Percentiles rank a stretch among this genome's conserved stretches.
These are phyloP conservation scores for Casuarina cunninghamiana DNA, from an alignment of 306 rosid genomes.

Conservation along the genomic window DNA sequence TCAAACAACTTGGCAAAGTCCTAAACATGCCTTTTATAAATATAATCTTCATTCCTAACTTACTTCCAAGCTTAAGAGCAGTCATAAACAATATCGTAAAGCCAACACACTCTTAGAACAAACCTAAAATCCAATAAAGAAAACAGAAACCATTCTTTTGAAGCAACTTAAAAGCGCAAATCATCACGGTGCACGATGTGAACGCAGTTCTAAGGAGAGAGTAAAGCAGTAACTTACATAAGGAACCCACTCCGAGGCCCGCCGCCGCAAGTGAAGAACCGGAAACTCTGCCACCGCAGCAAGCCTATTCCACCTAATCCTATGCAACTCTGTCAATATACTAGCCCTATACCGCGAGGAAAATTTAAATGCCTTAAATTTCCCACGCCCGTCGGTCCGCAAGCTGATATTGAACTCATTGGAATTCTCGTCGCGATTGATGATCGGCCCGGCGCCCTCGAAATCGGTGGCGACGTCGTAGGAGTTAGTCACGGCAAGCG, in stretches of 20 bases:
- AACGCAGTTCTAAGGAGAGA: constrained; percentile 2
- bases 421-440: constrained; percentile 82
- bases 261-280: constrained; percentile 86
- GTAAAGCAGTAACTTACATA: constrained; percentile 57
- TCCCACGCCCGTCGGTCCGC: constrained; percentile 93
- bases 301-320: constrained; percentile 77
- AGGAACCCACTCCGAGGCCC: constrained; percentile 79
- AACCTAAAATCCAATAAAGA: not conserved
- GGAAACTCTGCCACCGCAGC: constrained; percentile 76
- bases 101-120: not conserved
- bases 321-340: constrained; percentile 84
- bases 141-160: not conserved
- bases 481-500: constrained; percentile 81
- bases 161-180: not conserved
- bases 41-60: not conserved
- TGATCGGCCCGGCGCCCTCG: constrained; percentile 68
- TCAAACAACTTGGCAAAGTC: not conserved
- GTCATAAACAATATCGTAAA: not conserved
- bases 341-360: constrained; percentile 86
- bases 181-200: constrained; percentile 11
- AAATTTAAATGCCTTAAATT: constrained; percentile 75
- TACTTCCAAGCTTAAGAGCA: not conserved
- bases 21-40: not conserved
- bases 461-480: constrained; percentile 71
- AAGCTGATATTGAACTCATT: constrained; percentile 75